Base-by-base conservation (phyloP, 2,329 filamentous ascomycete species). In the Tolypocladium endophyticum region DNA sequence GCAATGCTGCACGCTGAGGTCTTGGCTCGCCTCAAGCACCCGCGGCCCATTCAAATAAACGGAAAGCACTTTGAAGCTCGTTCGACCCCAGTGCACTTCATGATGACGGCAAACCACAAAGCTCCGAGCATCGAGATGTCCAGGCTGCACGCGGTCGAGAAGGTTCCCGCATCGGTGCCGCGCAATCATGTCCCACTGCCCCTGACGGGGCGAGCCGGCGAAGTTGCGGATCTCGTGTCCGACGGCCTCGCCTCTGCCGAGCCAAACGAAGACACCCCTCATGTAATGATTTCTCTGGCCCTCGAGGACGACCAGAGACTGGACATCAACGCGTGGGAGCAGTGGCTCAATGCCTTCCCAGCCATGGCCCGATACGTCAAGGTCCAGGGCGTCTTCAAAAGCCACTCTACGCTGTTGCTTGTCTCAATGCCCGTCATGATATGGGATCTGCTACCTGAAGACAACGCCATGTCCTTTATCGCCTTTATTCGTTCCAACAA, bases 1-100 rank as follows among this genome's bases (percentile, higher is more conserved):
- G 82, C 81, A 33, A 85, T 85, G 82, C 73, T 85, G 7, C 82
- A 85, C 64, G 82, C 82, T 25, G 82, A 85, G 64, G 75, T 85
- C 11, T 73, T 85, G 20, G 82, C 82, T n/a, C 79, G 82, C 3
- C 67, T 85, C 1, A 85, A 85, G 65, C 82, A 85, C 62, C 82
- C 82, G 6, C 74, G 82, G 9, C 82, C 81, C 25, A 79, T 83
- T 63, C 76, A 79, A 60, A 78, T 81, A 64, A 83, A 85, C 63
- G 82, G 82, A 58, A 81, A 79, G 68, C 76, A 79, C 23, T 82
- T 83, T 55, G 82, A 85, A 65, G 79, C 80, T 41, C 77, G 82
- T 45, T 82, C 81, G 2, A 85, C 82, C 0, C 82, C 82, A 0
- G 81, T 85, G 5, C 82, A 85, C 64, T 84, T 84, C 64, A 85